These are phyloP conservation scores for Oryza australiensis DNA, from an alignment of 176 grass and related monocot species.

Conservation along the genomic window DNA sequence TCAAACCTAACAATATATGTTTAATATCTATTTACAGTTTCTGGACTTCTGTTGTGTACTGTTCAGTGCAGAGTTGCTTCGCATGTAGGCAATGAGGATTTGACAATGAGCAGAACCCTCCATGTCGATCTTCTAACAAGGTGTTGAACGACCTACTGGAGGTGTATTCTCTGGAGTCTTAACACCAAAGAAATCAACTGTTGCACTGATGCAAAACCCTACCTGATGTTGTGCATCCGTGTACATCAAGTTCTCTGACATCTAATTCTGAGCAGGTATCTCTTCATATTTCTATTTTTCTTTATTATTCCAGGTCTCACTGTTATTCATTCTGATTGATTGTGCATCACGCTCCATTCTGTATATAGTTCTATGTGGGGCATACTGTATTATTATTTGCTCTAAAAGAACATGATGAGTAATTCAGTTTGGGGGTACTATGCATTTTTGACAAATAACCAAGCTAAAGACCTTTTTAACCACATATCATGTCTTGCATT, in stretches of 20 bases:
- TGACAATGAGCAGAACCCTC: slow-evolving; percentile 29
- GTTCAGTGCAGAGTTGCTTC: slow-evolving; percentile 30
- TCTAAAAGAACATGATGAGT: slow-evolving; percentile 13
- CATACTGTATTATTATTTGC: too few species aligned
- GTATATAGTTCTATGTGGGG: neutral
- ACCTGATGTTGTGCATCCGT: slow-evolving; percentile 7
- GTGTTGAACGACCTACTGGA: slow-evolving; percentile 26
- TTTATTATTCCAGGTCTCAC: neutral
- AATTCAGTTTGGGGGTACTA: neutral
- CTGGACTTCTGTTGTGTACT: neutral
- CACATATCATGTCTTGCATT: neutral
- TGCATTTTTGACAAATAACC: neutral
- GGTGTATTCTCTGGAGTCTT: neutral
- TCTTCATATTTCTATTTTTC: neutral
- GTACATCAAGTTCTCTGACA: slow-evolving; percentile 1
- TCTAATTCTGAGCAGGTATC: neutral
- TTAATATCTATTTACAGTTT: neutral
- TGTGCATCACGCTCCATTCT: neutral
- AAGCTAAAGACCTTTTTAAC: neutral
- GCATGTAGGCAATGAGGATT: slow-evolving; percentile 26
- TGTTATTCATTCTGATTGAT: neutral
- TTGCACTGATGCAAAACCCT: neutral
- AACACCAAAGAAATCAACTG: slow-evolving; percentile 13
- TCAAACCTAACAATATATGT: neutral
- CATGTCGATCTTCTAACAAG: neutral